Evolutionary conservation across 164 flowering plant genomes (phyloP), one percentile per base, ranked within the genome.

Genomic region (Echeveria elegans): DNA sequence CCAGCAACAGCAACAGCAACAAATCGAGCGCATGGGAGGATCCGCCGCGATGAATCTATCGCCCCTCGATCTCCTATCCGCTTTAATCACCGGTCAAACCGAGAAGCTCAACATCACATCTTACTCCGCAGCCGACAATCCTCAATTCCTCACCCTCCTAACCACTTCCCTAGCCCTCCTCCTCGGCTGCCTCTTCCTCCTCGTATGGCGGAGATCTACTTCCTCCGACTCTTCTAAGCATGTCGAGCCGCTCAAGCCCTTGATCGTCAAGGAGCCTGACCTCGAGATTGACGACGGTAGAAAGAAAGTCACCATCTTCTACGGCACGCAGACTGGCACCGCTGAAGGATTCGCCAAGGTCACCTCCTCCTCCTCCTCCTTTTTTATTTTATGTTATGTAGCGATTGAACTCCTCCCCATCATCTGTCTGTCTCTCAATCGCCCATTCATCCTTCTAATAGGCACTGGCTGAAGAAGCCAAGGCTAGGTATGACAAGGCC

Each of bases 241-340:
- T 7, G 34, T 69, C 15, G 86, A 80, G 65, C 72, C 82, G 41
- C 82, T 74, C 14, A 82, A 74, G 74, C 81, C 76, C 30, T 62
- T 80, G 82, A 41, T 79, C 12, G 71, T 80, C 24, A 88, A 81
- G 73, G 77, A 73, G 28, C 72, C 67, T 0, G 96, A 32, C 4
- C 75, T 34, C 10, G 97, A 90, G 19, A 82, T 77, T 12, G 95
- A 89, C 68, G 89, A 82, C 37, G 96, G 94, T 8, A 84, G 70
- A 82, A 83, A 79, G 79, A 90, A 88, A 77, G 97, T 93, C 68
- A 85, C 92, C 59, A 71, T 93, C 74, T 85, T 93, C 70, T 93
- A 83, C 66, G 98, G 98, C 5, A 93, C 97, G 0, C 98, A 93
- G 73, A 93, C 98, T 26, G 98, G 98, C 1, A 93, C 98, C 0